Evolutionary conservation across 202 grass and related monocot species (phyloP).

Genomic region (Panicum virgatum): DNA sequence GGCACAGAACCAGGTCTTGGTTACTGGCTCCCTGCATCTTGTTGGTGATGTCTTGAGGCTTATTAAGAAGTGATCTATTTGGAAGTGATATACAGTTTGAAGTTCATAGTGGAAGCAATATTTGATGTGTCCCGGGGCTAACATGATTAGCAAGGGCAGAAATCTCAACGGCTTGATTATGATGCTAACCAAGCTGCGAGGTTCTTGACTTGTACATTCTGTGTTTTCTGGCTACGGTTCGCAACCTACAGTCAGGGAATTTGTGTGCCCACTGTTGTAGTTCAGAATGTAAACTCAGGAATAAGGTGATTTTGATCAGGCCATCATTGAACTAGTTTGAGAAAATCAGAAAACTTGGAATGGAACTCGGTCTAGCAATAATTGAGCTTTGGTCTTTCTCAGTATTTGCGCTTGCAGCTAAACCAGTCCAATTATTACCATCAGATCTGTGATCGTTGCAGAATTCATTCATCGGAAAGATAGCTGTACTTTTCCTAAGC

Average conservation of each 20-base stretch:
- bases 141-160: neutral
- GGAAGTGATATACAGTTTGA: neutral
- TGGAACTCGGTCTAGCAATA: neutral
- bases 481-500: neutral
- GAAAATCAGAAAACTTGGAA: neutral
- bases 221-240: neutral
- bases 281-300: neutral
- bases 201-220: neutral
- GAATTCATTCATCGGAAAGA: no score
- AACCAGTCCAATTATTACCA: neutral
- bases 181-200: neutral
- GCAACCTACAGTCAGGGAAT: neutral
- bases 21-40: conserved; percentile 79
- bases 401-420: neutral
- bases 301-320: conserved; percentile 12
- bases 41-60: conserved; percentile 78
- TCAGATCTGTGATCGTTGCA: neutral
- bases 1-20: conserved; percentile 54
- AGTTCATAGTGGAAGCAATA: conserved; percentile 8
- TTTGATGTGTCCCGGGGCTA: neutral
- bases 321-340: neutral
- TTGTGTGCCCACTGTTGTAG: neutral
- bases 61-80: conserved; percentile 55
- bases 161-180: neutral
- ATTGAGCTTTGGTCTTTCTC: neutral